phyloP scores from a whole-genome alignment of 108 stramenopile species.

The Conticribra weissflogii region DNA sequence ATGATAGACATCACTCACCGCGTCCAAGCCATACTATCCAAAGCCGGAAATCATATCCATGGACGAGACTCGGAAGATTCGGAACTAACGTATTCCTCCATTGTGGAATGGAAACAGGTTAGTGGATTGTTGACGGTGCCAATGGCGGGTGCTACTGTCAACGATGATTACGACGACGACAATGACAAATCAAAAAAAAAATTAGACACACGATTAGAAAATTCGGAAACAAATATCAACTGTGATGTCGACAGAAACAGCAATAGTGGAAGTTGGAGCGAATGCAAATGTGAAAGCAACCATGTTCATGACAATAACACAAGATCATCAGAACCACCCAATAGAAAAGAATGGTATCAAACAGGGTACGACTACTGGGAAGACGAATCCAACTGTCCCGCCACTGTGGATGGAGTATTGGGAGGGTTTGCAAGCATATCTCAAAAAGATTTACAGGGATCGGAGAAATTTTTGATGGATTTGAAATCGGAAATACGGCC shows the following conservation, averaged over 20 bases:
- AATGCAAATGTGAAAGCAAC: too few relatives aligned
- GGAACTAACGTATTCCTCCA: constrained; percentile 25
- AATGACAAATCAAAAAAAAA: background rate
- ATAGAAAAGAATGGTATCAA: constrained; percentile 72
- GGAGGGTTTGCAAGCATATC: constrained; percentile 89
- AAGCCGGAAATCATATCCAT: constrained; percentile 35
- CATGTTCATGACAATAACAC: too few relatives aligned
- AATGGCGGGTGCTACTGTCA: background rate
- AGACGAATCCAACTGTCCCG: constrained; percentile 70
- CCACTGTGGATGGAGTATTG: constrained; percentile 87
- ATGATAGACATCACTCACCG: constrained; percentile 37
- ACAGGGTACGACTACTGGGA: constrained; percentile 87
- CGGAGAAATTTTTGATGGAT: constrained; percentile 62
- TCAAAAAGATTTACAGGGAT: constrained; percentile 79
- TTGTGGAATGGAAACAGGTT: constrained; percentile 32
- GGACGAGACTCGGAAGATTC: constrained; percentile 39
- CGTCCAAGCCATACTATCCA: constrained; percentile 35
- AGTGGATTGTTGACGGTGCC: background rate
- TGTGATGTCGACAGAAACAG: too few relatives aligned
- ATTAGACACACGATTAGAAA: background rate
- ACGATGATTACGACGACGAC: background rate
- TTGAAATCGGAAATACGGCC: constrained; percentile 40
- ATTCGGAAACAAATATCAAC: too few relatives aligned
- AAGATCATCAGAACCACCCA: background rate
- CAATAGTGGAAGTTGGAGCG: too few relatives aligned